Percentiles rank a stretch among this genome's conserved stretches.
phyloP scores from a whole-genome alignment of 2,329 filamentous ascomycete genomes.

The Venturia oleaginea region DNA sequence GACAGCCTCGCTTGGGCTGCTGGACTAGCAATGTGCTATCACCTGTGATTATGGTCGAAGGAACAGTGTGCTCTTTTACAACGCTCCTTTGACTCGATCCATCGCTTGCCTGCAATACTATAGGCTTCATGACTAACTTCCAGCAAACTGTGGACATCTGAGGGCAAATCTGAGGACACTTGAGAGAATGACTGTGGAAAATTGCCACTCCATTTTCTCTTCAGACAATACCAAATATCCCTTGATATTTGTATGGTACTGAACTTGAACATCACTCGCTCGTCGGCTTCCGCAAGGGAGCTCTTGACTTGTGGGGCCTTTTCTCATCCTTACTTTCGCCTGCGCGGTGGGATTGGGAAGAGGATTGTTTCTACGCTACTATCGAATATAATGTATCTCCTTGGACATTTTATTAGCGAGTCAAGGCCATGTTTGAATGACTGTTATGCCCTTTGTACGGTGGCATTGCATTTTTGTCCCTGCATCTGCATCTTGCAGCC shows the following conservation, averaged over 20 bases:
- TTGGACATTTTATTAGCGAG: neutral
- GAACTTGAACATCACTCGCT: neutral
- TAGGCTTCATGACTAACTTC: neutral
- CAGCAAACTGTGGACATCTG: neutral
- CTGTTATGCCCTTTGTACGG: too few relatives aligned
- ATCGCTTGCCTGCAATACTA: neutral
- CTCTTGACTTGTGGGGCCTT: neutral
- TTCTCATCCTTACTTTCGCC: constrained; percentile 12
- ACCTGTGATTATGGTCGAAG: neutral
- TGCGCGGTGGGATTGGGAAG: constrained; percentile 10
- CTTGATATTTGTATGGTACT: neutral
- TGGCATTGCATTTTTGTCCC: too few relatives aligned
- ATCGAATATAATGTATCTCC: neutral
- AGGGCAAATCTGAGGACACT: neutral
- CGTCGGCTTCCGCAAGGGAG: neutral
- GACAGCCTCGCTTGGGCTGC: neutral
- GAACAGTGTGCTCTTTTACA: neutral
- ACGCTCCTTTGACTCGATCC: neutral
- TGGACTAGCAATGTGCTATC: neutral
- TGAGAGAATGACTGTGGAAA: neutral
- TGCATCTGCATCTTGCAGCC: too few relatives aligned
- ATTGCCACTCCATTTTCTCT: too few relatives aligned
- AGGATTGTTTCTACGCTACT: neutral
- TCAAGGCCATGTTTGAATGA: too few relatives aligned
- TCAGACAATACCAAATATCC: neutral